These are phyloP conservation scores for Naganishia kalamii DNA, from an alignment of 768 basidiomycete genomes.

Conservation along the genomic window DNA sequence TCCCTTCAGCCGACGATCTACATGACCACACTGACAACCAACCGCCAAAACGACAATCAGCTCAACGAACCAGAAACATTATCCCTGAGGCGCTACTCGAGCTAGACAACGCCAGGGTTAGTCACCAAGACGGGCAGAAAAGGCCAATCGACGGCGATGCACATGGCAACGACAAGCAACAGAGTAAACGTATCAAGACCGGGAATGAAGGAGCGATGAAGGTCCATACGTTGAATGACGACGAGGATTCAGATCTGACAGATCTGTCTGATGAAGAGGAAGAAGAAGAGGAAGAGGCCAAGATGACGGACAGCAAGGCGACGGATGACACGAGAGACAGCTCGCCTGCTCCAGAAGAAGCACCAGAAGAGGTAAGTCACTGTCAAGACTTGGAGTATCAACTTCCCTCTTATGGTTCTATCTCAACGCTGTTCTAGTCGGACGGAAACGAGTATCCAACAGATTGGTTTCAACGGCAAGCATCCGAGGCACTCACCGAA, in stretches of 20 bases:
- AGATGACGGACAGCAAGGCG: conserved; percentile 1
- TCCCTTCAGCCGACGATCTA: conserved; percentile 7
- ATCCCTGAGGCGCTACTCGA: background rate
- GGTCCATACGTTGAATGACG: background rate
- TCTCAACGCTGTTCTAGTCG: too few species aligned
- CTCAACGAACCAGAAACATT: conserved; percentile 14
- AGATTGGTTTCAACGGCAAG: background rate
- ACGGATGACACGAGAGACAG: background rate
- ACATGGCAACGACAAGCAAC: background rate
- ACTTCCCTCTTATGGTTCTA: too few species aligned
- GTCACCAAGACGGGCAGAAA: background rate
- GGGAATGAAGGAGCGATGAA: background rate
- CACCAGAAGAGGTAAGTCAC: background rate
- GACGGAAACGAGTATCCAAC: background rate
- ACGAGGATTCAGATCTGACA: background rate
- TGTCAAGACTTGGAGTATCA: too few species aligned
- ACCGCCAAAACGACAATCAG: conserved; percentile 15
- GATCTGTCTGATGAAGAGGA: background rate
- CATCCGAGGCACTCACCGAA: background rate
- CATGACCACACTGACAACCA: background rate
- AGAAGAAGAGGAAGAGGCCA: background rate
- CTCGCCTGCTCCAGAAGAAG: background rate
- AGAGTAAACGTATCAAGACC: background rate
- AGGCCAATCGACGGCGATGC: background rate
- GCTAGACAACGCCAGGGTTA: background rate